Evolutionary conservation across 352 stramenopile species (phyloP), one percentile per base, ranked within the genome.

Genomic region (Phytophthora sp.): DNA sequence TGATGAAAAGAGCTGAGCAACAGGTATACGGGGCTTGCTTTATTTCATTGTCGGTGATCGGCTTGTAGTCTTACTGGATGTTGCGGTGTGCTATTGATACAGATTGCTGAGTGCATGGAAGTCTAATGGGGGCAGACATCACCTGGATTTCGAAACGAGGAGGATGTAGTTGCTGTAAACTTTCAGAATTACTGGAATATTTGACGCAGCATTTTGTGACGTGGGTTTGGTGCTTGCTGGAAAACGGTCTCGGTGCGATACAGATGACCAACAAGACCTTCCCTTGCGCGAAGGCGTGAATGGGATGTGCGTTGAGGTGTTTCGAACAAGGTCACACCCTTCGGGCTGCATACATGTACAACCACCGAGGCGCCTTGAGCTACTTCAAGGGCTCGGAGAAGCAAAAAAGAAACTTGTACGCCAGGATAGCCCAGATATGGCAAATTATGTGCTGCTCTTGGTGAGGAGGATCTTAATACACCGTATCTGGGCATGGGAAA

Each of bases 381-480:
- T 66, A 76, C 24, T 77, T 77, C 30, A 79, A 76, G 42, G 61
- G 71, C n/a, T 63, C 63, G 3, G 62, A 73, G 44, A 78, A 78
- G 36, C 71, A 79, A 41, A 60, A 57, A 29, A 66, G 66, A 4
- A 76, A 47, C 18, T 27, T 78, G 41, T 78, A 78, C 29, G 60
- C 64, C 29, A 78, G 76, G 39, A 57, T 49, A 41, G 57, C 71
- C 3, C 62, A 73, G 62, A 67, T 79, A 70, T 9, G 39, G n/a
- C n/a, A n/a, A n/a, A n/a, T n/a, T n/a, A n/a, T n/a, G n/a, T n/a
- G n/a, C n/a, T n/a, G n/a, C n/a, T n/a, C n/a, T n/a, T n/a, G n/a
- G n/a, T n/a, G n/a, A n/a, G n/a, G n/a, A n/a, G n/a, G n/a, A n/a
- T n/a, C n/a, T n/a, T n/a, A n/a, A n/a, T n/a, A n/a, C n/a, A n/a